Conservation (phyloP, 2,329 filamentous ascomycete genomes). For the Scedosporium dehoogii region DNA sequence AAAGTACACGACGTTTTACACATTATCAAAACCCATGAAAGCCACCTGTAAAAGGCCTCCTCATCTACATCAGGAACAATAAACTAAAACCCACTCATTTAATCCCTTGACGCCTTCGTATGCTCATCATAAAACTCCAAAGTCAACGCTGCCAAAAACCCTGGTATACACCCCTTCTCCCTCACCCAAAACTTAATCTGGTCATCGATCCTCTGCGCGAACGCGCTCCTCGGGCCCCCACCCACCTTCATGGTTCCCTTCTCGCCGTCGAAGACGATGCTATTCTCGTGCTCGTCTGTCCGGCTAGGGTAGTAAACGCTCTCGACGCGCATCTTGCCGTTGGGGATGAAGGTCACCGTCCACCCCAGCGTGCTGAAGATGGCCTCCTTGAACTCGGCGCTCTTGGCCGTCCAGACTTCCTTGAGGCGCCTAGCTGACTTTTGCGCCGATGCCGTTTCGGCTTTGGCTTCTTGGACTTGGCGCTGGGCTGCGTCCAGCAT, state of each 20-base stretch:
- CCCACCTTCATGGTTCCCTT: slow-evolving; percentile 96
- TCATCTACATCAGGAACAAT: not conserved
- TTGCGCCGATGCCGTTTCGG: slow-evolving; percentile 61
- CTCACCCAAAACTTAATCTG: slow-evolving; percentile 95
- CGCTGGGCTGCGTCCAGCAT: slow-evolving; percentile 67
- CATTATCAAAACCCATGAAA: not conserved
- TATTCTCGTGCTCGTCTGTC: slow-evolving; percentile 61
- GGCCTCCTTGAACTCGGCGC: slow-evolving; percentile 88
- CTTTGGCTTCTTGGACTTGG: slow-evolving; percentile 61
- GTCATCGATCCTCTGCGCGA: slow-evolving; percentile 74
- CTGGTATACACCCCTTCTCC: slow-evolving; percentile 85
- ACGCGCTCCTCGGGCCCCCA: slow-evolving; percentile 76
- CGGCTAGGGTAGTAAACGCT: slow-evolving; percentile 67
- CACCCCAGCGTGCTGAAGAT: slow-evolving; percentile 88
- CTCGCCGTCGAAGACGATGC: slow-evolving; percentile 82
- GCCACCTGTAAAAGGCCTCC: not conserved
- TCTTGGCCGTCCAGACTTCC: slow-evolving; percentile 86
- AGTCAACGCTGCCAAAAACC: slow-evolving; percentile 83
- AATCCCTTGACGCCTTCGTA: slow-evolving; percentile 14
- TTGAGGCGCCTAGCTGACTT: slow-evolving; percentile 81
- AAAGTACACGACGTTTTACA: not conserved
- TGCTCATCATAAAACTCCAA: slow-evolving; percentile 83
- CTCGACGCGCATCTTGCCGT: slow-evolving; percentile 88
- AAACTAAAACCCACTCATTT: not conserved
- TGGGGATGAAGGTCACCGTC: slow-evolving; percentile 94